A percentile compares a stretch with the other conserved stretches of the same genome.
Evolutionary conservation across 345 rosid genomes (phyloP).

Genomic region (Kernera saxatilis): DNA sequence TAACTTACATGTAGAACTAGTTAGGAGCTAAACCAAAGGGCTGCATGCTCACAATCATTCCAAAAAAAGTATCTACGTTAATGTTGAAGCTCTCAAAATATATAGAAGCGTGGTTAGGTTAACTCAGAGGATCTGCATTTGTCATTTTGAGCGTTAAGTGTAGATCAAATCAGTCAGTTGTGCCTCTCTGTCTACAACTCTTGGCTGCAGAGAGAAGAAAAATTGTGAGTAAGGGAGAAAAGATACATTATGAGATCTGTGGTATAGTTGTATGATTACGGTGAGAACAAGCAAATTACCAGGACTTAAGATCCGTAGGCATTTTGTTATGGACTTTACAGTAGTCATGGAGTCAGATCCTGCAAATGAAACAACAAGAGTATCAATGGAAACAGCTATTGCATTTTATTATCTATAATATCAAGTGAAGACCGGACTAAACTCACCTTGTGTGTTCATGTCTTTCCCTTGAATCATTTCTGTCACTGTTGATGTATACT

Average conservation of each 20-base stretch:
- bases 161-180: conserved; percentile 4
- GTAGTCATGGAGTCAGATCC: conserved; percentile 43
- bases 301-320: conserved; percentile 61
- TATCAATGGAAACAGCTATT: background rate
- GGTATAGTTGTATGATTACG: background rate
- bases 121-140: background rate
- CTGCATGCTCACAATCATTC: conserved; percentile 9
- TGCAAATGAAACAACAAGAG: conserved; percentile 25
- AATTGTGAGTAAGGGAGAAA: background rate
- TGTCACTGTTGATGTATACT: conserved; percentile 41
- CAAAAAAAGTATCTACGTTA: background rate
- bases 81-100: background rate
- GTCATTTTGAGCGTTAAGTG: background rate
- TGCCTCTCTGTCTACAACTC: conserved; percentile 21
- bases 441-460: conserved; percentile 34
- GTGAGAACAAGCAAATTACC: conserved; percentile 35
- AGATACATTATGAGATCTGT: background rate
- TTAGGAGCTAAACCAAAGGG: background rate
- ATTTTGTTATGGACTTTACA: conserved; percentile 57
- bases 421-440: background rate
- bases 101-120: background rate
- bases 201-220: conserved; percentile 41
- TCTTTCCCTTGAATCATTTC: conserved; percentile 41
- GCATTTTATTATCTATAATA: background rate
- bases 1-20: background rate